phyloP scores from a whole-genome alignment of 1,284 basidiomycete species.

The Tremellales sp. region DNA sequence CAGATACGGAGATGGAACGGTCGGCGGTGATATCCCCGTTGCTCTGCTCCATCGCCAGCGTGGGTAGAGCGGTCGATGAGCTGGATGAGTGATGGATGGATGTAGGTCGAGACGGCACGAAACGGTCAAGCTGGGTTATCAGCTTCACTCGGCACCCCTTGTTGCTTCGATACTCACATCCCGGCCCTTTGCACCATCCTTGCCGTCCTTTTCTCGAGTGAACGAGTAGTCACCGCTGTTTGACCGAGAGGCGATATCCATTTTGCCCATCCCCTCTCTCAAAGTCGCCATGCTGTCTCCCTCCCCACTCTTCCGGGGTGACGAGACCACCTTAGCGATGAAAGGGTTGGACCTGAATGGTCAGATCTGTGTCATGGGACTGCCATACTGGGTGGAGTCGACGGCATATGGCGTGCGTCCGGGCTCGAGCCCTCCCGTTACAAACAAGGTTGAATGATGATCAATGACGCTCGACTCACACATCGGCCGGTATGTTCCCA shows the following conservation, averaged over 20 bases:
- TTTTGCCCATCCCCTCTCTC: conserved; percentile 39
- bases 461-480: conserved; percentile 18
- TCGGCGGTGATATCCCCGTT: conserved; percentile 27
- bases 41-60: conserved; percentile 27
- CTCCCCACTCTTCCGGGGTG: conserved; percentile 6
- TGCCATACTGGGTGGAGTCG: no score
- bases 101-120: conserved; percentile 42
- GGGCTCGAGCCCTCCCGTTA: no score
- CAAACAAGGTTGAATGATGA: not conserved
- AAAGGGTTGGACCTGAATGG: conserved; percentile 28
- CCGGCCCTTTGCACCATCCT: conserved; percentile 9
- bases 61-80: conserved; percentile 27
- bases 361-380: not conserved
- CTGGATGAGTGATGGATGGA: conserved; percentile 28
- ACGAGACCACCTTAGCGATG: conserved; percentile 14
- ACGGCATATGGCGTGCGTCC: no score
- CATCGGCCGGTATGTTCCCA: conserved; percentile 13
- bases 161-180: conserved; percentile 6
- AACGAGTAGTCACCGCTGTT: conserved; percentile 16
- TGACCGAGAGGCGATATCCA: conserved; percentile 34
- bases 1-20: conserved; percentile 7
- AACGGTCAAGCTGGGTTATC: conserved; percentile 40
- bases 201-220: conserved; percentile 10
- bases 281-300: conserved; percentile 22
- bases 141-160: not conserved